phyloP scores from a whole-genome alignment of 2,329 filamentous ascomycete genomes.

The Ophiosphaerella herpotricha region DNA sequence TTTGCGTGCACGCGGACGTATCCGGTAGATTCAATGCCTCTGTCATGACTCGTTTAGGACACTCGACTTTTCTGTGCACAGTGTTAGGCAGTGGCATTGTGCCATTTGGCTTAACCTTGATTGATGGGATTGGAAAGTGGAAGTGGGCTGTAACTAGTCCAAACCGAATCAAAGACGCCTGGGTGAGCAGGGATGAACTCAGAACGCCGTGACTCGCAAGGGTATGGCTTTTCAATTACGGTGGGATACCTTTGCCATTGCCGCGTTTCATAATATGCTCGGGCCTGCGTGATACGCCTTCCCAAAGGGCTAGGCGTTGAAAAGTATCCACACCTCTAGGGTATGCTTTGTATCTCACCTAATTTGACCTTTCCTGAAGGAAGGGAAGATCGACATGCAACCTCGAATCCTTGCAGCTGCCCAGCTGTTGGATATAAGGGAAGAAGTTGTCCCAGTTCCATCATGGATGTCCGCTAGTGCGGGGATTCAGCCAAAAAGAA shows the following conservation, averaged over 20 bases:
- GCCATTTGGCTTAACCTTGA: too few species aligned
- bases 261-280: background rate
- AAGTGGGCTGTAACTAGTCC: too few species aligned
- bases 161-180: background rate
- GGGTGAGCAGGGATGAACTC: background rate
- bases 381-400: background rate
- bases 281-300: background rate
- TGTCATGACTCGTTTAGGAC: too few species aligned
- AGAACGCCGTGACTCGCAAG: background rate
- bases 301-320: too few species aligned
- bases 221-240: background rate
- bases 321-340: too few species aligned
- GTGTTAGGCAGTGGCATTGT: too few species aligned
- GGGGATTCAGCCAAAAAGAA: background rate
- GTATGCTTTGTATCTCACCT: too few species aligned
- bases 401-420: background rate
- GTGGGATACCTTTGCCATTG: background rate
- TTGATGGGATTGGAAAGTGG: too few species aligned
- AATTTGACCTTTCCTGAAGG: too few species aligned
- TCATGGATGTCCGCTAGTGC: background rate
- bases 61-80: too few species aligned
- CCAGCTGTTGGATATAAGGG: background rate
- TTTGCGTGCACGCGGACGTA: too few species aligned
- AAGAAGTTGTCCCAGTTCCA: background rate
- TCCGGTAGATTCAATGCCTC: too few species aligned